Conservation (phyloP, 1,139 yeast genomes). For the Diutina pseudorugosa region DNA sequence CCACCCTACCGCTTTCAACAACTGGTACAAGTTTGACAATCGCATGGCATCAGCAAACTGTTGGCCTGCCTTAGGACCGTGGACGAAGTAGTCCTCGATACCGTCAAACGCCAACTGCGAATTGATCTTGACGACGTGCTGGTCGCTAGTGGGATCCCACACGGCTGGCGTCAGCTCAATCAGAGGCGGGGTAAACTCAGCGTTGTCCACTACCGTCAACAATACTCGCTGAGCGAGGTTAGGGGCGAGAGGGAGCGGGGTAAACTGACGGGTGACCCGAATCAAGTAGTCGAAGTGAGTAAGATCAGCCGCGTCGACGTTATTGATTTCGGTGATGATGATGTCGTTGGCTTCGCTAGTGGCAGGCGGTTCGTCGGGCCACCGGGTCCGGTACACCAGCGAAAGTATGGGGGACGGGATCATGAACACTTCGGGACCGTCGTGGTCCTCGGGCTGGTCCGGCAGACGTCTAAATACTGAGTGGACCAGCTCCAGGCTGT, state of each 20-base stretch:
- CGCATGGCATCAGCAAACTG: slow-evolving; percentile 19
- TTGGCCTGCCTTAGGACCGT: slow-evolving; percentile 23
- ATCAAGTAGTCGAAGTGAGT: slow-evolving; percentile 17
- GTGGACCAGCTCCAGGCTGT: neutral
- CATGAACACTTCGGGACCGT: slow-evolving; percentile 5
- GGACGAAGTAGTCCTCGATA: slow-evolving; percentile 17
- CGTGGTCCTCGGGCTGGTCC: slow-evolving; percentile 7
- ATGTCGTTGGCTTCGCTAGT: slow-evolving; percentile 12
- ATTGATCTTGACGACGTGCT: slow-evolving; percentile 24
- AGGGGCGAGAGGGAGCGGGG: slow-evolving; percentile 12
- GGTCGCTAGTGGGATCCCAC: slow-evolving; percentile 9
- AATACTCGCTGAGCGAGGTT: slow-evolving; percentile 15
- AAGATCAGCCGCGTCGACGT: slow-evolving; percentile 8
- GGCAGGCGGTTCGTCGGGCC: slow-evolving; percentile 8
- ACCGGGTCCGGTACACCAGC: slow-evolving; percentile 17
- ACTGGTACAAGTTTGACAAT: slow-evolving; percentile 25
- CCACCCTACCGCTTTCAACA: slow-evolving; percentile 21
- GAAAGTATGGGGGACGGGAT: slow-evolving; percentile 27
- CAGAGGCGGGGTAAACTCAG: slow-evolving; percentile 26
- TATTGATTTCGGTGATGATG: slow-evolving; percentile 20
- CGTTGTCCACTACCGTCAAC: slow-evolving; percentile 28
- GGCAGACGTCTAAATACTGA: neutral
- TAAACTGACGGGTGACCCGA: slow-evolving; percentile 18
- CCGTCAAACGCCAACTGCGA: slow-evolving; percentile 20
- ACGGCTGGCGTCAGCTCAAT: slow-evolving; percentile 20